Base-by-base conservation (phyloP, 2,329 filamentous ascomycete genomes). In the Colletotrichum lupini region DNA sequence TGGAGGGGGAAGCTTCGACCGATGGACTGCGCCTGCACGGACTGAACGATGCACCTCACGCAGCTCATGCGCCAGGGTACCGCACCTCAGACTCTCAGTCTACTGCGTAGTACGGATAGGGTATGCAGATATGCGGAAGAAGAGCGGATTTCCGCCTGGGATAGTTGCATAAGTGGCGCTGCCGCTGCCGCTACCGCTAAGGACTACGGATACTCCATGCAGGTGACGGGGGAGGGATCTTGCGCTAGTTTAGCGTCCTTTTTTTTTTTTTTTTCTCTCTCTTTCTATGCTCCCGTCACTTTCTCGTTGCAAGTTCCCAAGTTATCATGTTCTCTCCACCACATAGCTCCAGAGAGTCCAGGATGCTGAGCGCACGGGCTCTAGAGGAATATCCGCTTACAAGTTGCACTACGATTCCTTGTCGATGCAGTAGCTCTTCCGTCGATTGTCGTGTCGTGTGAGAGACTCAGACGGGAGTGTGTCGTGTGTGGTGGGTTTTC, bases 171-270 rank as follows among this genome's bases (percentile, higher is more conserved):
- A 66, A 65, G 56, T 70, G 71, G 55, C 30, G 42, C 42, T 35
- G 19, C 35, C 22, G 42, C 42, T 70, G 71, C 46, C 30, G 42
- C 32, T 35, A 14, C 35, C 22, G 19, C 42, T 49, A 7, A n/a
- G 63, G 61, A 30, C 24, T 35, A 35, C 32, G 32, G 32, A 5
- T 35, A 12, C 32, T 35, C 11, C 35, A 72, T 72, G 63, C 57
- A 57, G 68, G 68, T 71, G 63, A 71, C 68, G 68, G 49, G 57
- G 61, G 64, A 58, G 16, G 53, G 56, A 73, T 73, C 71, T 71
- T 71, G 56, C 67, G 61, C 61, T 71, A 71, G 67, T 52, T 42
- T 61, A 56, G 60, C 70, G 56, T 64, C 56, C 30, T 60, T 37
- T 56, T 22, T 26, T 30, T 1, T 4, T 60, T 4, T 7, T 30